Conservation (phyloP, 2,329 filamentous ascomycete genomes). For the Cercospora janseana region DNA sequence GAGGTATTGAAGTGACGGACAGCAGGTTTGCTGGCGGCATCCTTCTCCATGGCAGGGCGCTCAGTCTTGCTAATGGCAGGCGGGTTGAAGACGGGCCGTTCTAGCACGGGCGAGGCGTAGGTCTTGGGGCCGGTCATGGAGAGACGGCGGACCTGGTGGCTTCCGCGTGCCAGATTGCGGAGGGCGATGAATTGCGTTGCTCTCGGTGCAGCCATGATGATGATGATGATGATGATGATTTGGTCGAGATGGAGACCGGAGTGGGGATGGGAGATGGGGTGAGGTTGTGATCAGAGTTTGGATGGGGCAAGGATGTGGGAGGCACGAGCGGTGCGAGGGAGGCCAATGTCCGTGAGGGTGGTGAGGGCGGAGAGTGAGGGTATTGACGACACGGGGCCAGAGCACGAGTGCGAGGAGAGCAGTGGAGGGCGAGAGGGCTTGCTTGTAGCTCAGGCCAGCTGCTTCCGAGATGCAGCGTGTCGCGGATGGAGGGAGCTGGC, state of each 20-base stretch:
- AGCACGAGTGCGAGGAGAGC: too few species aligned
- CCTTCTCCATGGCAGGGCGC: slow-evolving; percentile 38
- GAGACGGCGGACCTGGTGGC: slow-evolving; percentile 49
- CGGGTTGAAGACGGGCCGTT: slow-evolving; percentile 52
- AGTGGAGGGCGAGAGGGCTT: background rate
- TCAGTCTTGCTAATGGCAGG: slow-evolving; percentile 45
- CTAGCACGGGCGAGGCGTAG: slow-evolving; percentile 51
- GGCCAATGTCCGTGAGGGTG: background rate
- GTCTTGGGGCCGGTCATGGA: slow-evolving; percentile 62
- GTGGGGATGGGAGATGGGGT: background rate
- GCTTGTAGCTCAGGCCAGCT: slow-evolving; percentile 1
- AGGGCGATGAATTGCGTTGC: slow-evolving; percentile 45
- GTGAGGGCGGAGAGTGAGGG: background rate
- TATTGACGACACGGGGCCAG: too few species aligned
- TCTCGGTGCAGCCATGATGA: slow-evolving; percentile 45
- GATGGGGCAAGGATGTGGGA: background rate
- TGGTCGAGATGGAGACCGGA: background rate
- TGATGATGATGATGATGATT: slow-evolving; percentile 37
- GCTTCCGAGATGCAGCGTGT: slow-evolving; percentile 8
- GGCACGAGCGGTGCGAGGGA: slow-evolving; percentile 15
- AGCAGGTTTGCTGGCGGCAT: slow-evolving; percentile 31
- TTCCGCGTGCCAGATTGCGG: slow-evolving; percentile 40
- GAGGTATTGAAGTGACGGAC: slow-evolving; percentile 62
- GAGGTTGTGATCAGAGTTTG: slow-evolving; percentile 5
- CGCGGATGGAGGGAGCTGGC: slow-evolving; percentile 13